Conservation (phyloP, 2,329 filamentous ascomycete genomes). For the Nothophoma quercina region DNA sequence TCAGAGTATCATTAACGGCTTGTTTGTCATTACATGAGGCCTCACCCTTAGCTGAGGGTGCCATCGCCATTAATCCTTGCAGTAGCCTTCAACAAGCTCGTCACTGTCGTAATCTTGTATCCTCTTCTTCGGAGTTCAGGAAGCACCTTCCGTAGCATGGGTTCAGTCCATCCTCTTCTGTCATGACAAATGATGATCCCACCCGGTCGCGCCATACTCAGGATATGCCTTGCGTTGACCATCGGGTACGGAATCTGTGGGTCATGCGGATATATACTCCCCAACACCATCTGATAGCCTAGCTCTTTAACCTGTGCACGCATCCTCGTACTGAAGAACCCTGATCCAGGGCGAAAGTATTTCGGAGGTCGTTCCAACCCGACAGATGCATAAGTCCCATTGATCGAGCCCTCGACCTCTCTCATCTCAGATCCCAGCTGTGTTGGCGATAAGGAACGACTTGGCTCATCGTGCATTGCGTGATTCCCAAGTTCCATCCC, state of each 20-base stretch:
- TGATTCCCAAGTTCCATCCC: slow-evolving; percentile 78
- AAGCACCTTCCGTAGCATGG: slow-evolving; percentile 77
- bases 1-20: too few relatives aligned
- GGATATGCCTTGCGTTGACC: slow-evolving; percentile 78
- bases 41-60: background rate
- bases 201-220: slow-evolving; percentile 80
- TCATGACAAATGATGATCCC: slow-evolving; percentile 89
- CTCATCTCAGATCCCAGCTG: slow-evolving; percentile 70
- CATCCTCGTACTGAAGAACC: slow-evolving; percentile 80
- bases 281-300: slow-evolving; percentile 78
- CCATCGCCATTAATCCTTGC: background rate
- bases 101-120: slow-evolving; percentile 74
- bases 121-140: slow-evolving; percentile 74
- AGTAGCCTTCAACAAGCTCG: slow-evolving; percentile 27
- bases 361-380: slow-evolving; percentile 58
- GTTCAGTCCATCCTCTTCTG: slow-evolving; percentile 79
- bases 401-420: slow-evolving; percentile 68
- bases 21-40: background rate
- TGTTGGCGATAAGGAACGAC: slow-evolving; percentile 65
- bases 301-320: slow-evolving; percentile 64
- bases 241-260: slow-evolving; percentile 76
- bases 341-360: slow-evolving; percentile 85
- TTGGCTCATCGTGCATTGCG: slow-evolving; percentile 86
- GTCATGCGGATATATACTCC: slow-evolving; percentile 88
- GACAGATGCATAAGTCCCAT: slow-evolving; percentile 60